A percentile compares a stretch with the other conserved stretches of the same genome.
phyloP scores from a whole-genome alignment of 75 land plant species.

The Selaginella tamariscina region DNA sequence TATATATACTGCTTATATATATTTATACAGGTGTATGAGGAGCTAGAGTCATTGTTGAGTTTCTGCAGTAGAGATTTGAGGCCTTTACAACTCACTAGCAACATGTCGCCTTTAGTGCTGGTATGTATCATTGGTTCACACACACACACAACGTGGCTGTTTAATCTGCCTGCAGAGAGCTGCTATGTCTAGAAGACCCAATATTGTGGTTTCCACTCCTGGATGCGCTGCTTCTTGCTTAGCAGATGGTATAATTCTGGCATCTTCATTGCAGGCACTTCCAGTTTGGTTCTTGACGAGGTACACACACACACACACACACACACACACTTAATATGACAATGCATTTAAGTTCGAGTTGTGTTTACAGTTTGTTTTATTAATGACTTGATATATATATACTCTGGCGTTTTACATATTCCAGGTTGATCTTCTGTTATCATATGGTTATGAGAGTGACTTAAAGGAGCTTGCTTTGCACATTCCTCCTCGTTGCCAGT shows the following conservation, averaged over 20 bases:
- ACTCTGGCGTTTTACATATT: not conserved
- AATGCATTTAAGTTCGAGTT: too few relatives aligned
- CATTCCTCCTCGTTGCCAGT: conserved; percentile 74
- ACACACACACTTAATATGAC: too few relatives aligned
- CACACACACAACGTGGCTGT: too few relatives aligned
- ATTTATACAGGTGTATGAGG: conserved; percentile 40
- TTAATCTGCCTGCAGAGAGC: conserved; percentile 25
- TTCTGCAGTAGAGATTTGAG: conserved; percentile 55
- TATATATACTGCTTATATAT: not conserved
- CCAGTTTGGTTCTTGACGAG: conserved; percentile 80
- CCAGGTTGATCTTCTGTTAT: conserved; percentile 54
- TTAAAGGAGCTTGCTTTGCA: conserved; percentile 54
- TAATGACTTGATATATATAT: too few relatives aligned
- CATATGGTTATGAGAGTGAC: conserved; percentile 94
- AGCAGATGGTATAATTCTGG: conserved; percentile 32
- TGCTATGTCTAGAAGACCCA: conserved; percentile 59
- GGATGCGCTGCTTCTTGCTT: conserved; percentile 64
- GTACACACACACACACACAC: conserved; percentile 29
- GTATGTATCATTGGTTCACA: conserved; percentile 23
- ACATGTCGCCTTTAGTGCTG: conserved; percentile 51
- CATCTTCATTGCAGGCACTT: conserved; percentile 39
- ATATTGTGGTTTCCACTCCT: conserved; percentile 78
- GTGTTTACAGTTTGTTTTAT: too few relatives aligned
- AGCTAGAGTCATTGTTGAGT: conserved; percentile 49
- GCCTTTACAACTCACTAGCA: conserved; percentile 56